phyloP scores from a whole-genome alignment of 768 basidiomycete genomes.

The Astraeus odoratus region DNA sequence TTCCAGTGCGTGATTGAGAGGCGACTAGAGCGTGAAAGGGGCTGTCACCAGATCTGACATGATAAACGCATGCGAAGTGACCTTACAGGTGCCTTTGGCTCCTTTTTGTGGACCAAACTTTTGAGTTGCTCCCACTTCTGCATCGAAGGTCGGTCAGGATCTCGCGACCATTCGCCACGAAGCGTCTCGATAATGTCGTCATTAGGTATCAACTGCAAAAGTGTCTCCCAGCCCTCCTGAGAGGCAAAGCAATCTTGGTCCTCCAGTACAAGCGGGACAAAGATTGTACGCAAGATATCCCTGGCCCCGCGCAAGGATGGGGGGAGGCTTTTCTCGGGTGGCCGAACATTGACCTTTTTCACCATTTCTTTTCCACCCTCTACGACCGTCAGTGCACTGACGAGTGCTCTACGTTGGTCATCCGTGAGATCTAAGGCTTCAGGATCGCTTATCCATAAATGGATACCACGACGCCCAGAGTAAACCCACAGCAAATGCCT shows the following conservation, averaged over 20 bases:
- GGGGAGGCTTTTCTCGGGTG: constrained; percentile 44
- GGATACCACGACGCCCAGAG: constrained; percentile 96
- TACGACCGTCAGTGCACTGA: constrained; percentile 81
- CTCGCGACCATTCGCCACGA: constrained; percentile 50
- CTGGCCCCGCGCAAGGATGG: constrained; percentile 60
- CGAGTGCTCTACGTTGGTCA: constrained; percentile 80
- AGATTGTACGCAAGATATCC: constrained; percentile 46
- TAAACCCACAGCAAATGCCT: constrained; percentile 93
- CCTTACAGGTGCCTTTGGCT: constrained; percentile 16
- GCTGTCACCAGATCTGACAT: background rate
- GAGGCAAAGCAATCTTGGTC: constrained; percentile 82
- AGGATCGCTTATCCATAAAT: constrained; percentile 92
- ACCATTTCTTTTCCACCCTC: constrained; percentile 73
- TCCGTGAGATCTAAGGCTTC: constrained; percentile 88
- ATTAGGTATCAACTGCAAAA: constrained; percentile 75
- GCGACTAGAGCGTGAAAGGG: constrained; percentile 10
- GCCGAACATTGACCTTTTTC: constrained; percentile 76
- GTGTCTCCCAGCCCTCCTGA: constrained; percentile 63
- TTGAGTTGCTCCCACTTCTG: constrained; percentile 74
- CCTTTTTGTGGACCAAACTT: constrained; percentile 28
- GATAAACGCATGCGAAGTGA: constrained; percentile 21
- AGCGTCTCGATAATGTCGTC: constrained; percentile 40
- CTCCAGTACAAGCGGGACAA: constrained; percentile 58
- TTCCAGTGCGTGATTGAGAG: constrained; percentile 52
- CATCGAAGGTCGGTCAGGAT: constrained; percentile 47